Evolutionary conservation across 306 rosid genomes (phyloP), one percentile per base, ranked within the genome.

Genomic region (Malus orientalis): DNA sequence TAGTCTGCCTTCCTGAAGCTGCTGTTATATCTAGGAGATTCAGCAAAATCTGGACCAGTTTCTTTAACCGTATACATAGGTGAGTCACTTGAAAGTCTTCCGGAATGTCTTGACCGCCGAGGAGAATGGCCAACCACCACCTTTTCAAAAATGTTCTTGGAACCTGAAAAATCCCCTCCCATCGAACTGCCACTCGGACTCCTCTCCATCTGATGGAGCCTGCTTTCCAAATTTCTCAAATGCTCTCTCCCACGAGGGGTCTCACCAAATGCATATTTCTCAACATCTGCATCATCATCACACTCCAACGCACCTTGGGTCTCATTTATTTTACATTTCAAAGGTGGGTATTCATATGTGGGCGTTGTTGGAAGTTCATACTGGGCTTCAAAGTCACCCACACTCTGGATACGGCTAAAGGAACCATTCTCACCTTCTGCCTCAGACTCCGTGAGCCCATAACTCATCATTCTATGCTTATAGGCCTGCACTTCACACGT

Each of bases 381-480:
- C 69, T 84, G 82, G 67, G 88, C 81, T 30, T 88, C 92, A 76
- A 77, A 61, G 32, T 88, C 90, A 69, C 75, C 76, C 60, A 79
- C 23, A 67, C 65, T 71, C 63, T 68, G 81, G 68, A 75, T 69
- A 51, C 71, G 54, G 67, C 80, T 55, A 58, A 23, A 59, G 20
- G 32, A 68, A 77, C 81, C 75, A 38, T 63, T 44, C 25, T 78
- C 82, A 44, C 95, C 88, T 9, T 93, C 98, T 0, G 80, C 93
- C 89, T 93, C 99, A 0, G 67, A 87, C 81, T 96, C 98, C 0
- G 87, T 78, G 64, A 86, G 85, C 67, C 99, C 99, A 70, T 70
- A 93, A 82, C 99, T 96, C 93, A 96, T 76, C 98, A 96, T 82
- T 80, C 99, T 85, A 81, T 96, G 89, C 77, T 87, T 96, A 84